Conservation (phyloP, 176 grass and related monocot genomes). For the Raddia guianensis region DNA sequence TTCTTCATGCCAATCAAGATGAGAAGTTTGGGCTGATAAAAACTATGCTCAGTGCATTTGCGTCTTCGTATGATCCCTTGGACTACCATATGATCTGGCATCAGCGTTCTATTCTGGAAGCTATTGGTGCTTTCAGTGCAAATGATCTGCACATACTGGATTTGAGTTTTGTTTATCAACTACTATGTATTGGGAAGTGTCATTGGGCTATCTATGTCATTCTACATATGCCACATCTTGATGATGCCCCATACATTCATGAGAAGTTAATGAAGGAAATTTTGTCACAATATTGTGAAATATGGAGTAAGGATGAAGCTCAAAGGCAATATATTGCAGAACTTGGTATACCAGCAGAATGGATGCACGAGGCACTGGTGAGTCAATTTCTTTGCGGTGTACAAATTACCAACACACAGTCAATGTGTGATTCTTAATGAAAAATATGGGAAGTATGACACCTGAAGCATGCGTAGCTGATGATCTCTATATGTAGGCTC, state of each 20-base stretch:
- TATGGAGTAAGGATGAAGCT: slow-evolving; percentile 71
- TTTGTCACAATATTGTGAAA: slow-evolving; percentile 75
- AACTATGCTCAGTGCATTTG: slow-evolving; percentile 90
- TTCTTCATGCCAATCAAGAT: slow-evolving; percentile 81
- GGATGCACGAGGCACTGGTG: slow-evolving; percentile 92
- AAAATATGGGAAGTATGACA: slow-evolving; percentile 12
- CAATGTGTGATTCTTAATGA: not conserved
- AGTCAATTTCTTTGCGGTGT: slow-evolving; percentile 38
- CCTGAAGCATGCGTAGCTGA: slow-evolving; percentile 9
- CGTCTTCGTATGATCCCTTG: slow-evolving; percentile 80
- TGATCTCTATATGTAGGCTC: slow-evolving; percentile 57
- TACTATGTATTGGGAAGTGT: slow-evolving; percentile 77
- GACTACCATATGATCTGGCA: slow-evolving; percentile 99
- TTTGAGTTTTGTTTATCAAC: slow-evolving; percentile 88
- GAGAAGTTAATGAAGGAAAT: slow-evolving; percentile 84
- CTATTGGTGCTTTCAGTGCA: slow-evolving; percentile 76
- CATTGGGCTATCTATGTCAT: slow-evolving; percentile 97
- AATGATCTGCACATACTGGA: slow-evolving; percentile 80
- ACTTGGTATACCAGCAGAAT: slow-evolving; percentile 83
- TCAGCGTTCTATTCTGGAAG: slow-evolving; percentile 81
- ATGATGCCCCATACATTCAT: slow-evolving; percentile 71
- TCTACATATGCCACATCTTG: slow-evolving; percentile 72
- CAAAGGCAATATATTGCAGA: slow-evolving; percentile 84
- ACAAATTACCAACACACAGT: slow-evolving; percentile 25
- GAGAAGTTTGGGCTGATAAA: slow-evolving; percentile 65